Evolutionary conservation across 352 stramenopile genomes (phyloP), one percentile per base, ranked within the genome.

Genomic region (Phytophthora tentaculata): DNA sequence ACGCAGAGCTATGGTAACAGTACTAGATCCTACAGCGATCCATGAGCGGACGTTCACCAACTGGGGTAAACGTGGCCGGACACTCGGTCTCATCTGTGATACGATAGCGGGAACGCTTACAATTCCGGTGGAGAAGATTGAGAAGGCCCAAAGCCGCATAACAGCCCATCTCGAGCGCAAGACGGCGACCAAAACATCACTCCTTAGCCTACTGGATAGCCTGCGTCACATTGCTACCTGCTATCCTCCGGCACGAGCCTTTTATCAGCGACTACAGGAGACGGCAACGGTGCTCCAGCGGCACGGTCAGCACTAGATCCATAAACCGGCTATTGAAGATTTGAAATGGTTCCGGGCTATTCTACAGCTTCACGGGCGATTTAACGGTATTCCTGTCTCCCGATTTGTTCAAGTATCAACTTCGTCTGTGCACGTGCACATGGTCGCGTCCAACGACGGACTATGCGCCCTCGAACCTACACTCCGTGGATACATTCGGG

Each of bases 31-130:
- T 1, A 39, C 9, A 0, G 55, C 60, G 0, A 62, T 74, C 28
- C 69, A 74, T 13, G 41, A 69, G 20, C 51, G 56, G 17, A 67
- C 67, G 5, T 64, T 74, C 9, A 70, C 50, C 0, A 3, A 48
- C 0, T 74, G 61, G 61, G 0, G 13, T 0, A 22, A 49, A 2
- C 0, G n/a, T 0, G 51, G 45, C 32, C 69, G 67, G 19, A 48
- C 57, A 0, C 53, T 76, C 0, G 57, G 68, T 0, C 26, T 76
- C 0, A 3, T 66, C 0, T 69, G 47, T 52, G 26, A 76, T 32
- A 76, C 68, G 2, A 7, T 10, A 4, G 1, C 4, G 0, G 45
- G 62, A 0, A 61, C 61, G 0, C 53, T 71, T 1, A 71, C 58
- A 1, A 63, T 69, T 0, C 68, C 63, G 0, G 4, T 16, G 0